Conservation (phyloP, 1,284 basidiomycete species). For the Thelephora terrestris region DNA sequence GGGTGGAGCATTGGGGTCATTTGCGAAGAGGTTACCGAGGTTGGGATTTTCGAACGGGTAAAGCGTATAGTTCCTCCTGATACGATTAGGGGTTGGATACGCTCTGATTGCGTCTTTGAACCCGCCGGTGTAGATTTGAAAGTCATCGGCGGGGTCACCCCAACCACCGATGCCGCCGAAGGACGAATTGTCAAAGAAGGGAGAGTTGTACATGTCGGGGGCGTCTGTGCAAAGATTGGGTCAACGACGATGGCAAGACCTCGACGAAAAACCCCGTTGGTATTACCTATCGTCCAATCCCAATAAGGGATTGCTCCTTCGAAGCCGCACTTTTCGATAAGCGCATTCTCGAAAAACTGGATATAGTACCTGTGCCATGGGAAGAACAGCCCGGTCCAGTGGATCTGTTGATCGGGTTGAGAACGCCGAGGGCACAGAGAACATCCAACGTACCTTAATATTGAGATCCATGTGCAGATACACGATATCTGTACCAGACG, state of each 20-base stretch:
- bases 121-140: conserved; percentile 22
- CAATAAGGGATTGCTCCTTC: conserved; percentile 28
- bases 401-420: conserved; percentile 18
- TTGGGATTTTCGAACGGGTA: too few relatives aligned
- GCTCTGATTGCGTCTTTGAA: conserved; percentile 21
- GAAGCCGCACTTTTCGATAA: conserved; percentile 26
- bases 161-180: conserved; percentile 27
- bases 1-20: not conserved
- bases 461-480: conserved; percentile 30
- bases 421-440: not conserved
- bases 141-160: conserved; percentile 24
- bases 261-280: not conserved
- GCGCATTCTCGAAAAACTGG: conserved; percentile 20
- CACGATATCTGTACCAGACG: conserved; percentile 20
- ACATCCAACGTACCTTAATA: conserved; percentile 10
- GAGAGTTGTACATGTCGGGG: conserved; percentile 19
- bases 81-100: conserved; percentile 25
- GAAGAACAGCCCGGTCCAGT: conserved; percentile 27
- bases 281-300: conserved; percentile 28
- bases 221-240: conserved; percentile 20
- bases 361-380: conserved; percentile 31
- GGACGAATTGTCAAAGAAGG: conserved; percentile 21
- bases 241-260: not conserved
- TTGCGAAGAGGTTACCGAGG: not conserved
- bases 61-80: conserved; percentile 28